Conservation (phyloP, 2,329 filamentous ascomycete genomes). For the Helotiales sp. region DNA sequence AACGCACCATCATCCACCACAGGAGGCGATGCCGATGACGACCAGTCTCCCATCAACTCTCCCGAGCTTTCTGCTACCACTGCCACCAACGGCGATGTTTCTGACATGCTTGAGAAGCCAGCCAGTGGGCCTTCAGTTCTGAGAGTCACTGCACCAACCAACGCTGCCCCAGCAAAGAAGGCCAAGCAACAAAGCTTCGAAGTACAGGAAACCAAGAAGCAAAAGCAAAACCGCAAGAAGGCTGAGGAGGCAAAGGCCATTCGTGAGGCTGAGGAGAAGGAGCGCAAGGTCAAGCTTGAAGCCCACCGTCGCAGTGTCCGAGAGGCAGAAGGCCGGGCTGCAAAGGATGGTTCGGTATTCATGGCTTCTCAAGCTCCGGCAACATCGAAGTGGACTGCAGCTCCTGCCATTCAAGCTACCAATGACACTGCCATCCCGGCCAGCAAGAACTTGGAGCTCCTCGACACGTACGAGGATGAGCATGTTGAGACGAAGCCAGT, state of each 20-base stretch:
- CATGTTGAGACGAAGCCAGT: constrained; percentile 35
- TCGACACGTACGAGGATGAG: constrained; percentile 61
- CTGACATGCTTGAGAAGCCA: constrained; percentile 87
- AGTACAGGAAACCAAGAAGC: constrained; percentile 86
- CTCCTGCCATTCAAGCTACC: constrained; percentile 32
- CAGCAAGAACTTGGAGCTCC: constrained; percentile 51
- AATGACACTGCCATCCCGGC: constrained; percentile 38
- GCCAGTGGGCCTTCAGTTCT: constrained; percentile 73
- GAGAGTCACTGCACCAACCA: constrained; percentile 73
- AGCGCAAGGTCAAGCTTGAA: constrained; percentile 77
- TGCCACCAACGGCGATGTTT: constrained; percentile 63
- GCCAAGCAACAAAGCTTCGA: constrained; percentile 57
- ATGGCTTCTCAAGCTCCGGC: constrained; percentile 51
- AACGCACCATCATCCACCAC: constrained; percentile 72
- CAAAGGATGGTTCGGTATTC: constrained; percentile 76
- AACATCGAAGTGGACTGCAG: constrained; percentile 52
- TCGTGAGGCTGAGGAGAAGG: constrained; percentile 77
- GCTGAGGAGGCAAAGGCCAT: constrained; percentile 77
- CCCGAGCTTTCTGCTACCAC: constrained; percentile 63
- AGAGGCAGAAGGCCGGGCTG: constrained; percentile 79
- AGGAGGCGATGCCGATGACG: constrained; percentile 80
- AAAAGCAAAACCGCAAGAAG: constrained; percentile 91
- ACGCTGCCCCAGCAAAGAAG: constrained; percentile 62
- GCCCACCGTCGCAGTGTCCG: constrained; percentile 83
- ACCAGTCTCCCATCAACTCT: constrained; percentile 72